phyloP scores from a whole-genome alignment of 768 basidiomycete species.

The Mycena galopus region DNA sequence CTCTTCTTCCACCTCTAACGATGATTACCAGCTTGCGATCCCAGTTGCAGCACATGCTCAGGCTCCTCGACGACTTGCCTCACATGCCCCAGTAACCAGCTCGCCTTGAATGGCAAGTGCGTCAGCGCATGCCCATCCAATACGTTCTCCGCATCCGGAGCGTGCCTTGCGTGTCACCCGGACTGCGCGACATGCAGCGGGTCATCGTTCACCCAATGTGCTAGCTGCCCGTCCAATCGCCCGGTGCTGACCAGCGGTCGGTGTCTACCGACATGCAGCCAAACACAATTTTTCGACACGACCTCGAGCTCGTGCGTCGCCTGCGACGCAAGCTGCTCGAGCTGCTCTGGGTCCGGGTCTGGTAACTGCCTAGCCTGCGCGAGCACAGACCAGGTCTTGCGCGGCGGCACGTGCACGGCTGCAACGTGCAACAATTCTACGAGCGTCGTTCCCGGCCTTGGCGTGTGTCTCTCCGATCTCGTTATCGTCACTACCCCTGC shows the following conservation, averaged over 20 bases:
- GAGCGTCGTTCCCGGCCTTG: conserved; percentile 75
- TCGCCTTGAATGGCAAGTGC: conserved; percentile 82
- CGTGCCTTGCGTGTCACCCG: conserved; percentile 84
- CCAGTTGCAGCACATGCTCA: conserved; percentile 79
- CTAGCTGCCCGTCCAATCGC: conserved; percentile 72
- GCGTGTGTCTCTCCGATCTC: conserved; percentile 84
- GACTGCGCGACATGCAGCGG: conserved; percentile 90
- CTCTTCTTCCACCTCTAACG: conserved; percentile 8
- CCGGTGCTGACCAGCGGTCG: conserved; percentile 84
- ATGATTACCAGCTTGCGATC: conserved; percentile 66
- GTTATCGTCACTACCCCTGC: conserved; percentile 65
- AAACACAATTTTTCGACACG: conserved; percentile 79
- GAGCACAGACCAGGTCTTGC: conserved; percentile 70
- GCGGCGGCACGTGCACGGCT: conserved; percentile 72
- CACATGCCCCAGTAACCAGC: conserved; percentile 73
- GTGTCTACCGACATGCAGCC: conserved; percentile 83
- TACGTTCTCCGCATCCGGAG: conserved; percentile 73
- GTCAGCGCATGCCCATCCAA: conserved; percentile 80
- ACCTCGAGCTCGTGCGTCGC: conserved; percentile 73
- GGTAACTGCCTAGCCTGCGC: conserved; percentile 83
- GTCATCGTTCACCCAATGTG: conserved; percentile 83
- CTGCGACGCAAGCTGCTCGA: conserved; percentile 84
- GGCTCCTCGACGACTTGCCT: conserved; percentile 80
- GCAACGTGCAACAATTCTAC: conserved; percentile 71
- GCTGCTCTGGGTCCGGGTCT: conserved; percentile 78